Evolutionary conservation across 768 basidiomycete genomes (phyloP).

Genomic region (Trametes sanguinea): DNA sequence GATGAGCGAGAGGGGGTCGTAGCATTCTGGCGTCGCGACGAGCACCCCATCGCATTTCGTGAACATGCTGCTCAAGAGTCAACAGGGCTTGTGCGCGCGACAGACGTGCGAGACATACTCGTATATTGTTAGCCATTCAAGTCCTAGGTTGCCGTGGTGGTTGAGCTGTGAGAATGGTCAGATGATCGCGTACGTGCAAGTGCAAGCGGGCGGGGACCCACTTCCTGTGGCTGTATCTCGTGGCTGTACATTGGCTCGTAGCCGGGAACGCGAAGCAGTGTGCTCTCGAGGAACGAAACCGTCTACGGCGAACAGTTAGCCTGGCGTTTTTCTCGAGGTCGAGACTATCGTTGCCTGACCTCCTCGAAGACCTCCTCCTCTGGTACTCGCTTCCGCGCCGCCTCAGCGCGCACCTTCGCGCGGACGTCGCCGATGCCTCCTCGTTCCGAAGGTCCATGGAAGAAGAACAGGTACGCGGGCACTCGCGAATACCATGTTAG

Average conservation of each 20-base stretch:
- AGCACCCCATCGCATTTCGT: slow-evolving; percentile 18
- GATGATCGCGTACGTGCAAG: neutral
- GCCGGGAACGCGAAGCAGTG: slow-evolving; percentile 11
- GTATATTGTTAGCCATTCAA: slow-evolving; percentile 16
- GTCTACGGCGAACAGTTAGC: neutral
- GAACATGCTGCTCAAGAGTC: slow-evolving; percentile 5
- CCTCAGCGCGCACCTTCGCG: slow-evolving; percentile 3
- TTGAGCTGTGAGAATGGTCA: neutral
- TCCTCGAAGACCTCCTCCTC: slow-evolving; percentile 12
- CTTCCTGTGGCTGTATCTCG: slow-evolving; percentile 16
- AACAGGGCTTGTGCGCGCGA: neutral
- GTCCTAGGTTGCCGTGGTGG: slow-evolving; percentile 5
- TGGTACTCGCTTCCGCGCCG: neutral
- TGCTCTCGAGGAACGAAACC: neutral
- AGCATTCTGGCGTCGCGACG: slow-evolving; percentile 18
- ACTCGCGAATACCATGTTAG: slow-evolving; percentile 6
- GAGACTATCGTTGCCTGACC: neutral
- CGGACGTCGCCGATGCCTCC: slow-evolving; percentile 7
- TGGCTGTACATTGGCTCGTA: slow-evolving; percentile 13
- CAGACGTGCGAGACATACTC: slow-evolving; percentile 7
- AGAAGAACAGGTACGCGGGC: slow-evolving; percentile 13
- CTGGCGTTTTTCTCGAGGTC: neutral
- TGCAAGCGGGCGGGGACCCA: neutral
- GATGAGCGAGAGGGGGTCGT: slow-evolving; percentile 13
- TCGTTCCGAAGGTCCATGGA: slow-evolving; percentile 10